Evolutionary conservation across 371 early-diverging fungal species (phyloP).

Genomic region (Lichtheimia hyalospora): DNA sequence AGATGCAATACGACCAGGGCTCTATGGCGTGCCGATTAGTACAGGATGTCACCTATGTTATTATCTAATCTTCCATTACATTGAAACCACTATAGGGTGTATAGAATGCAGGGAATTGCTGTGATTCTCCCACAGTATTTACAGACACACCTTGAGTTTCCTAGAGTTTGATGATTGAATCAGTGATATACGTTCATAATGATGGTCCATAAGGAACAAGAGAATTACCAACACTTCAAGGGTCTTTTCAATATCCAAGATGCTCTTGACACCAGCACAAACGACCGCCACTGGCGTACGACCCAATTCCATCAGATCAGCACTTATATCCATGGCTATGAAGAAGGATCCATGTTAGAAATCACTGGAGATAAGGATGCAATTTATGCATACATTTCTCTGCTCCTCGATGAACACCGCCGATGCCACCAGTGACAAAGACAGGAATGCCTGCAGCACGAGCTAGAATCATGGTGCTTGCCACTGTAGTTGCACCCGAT

Average conservation of each 20-base stretch:
- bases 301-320: slow-evolving; percentile 92
- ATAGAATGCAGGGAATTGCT: slow-evolving; percentile 91
- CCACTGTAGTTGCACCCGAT: slow-evolving; percentile 90
- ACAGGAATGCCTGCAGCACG: slow-evolving; percentile 81
- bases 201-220: not conserved
- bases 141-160: slow-evolving; percentile 96
- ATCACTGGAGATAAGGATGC: too few species aligned
- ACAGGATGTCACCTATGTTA: too few species aligned
- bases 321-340: slow-evolving; percentile 82
- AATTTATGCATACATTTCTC: slow-evolving; percentile 55
- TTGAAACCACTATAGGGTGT: slow-evolving; percentile 72
- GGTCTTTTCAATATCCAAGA: slow-evolving; percentile 88
- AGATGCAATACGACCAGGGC: slow-evolving; percentile 62
- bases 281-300: slow-evolving; percentile 90
- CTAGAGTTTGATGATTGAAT: slow-evolving; percentile 8
- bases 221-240: slow-evolving; percentile 74
- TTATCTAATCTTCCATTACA: slow-evolving; percentile 19
- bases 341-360: too few species aligned
- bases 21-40: slow-evolving; percentile 24
- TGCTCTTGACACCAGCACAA: slow-evolving; percentile 93
- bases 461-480: slow-evolving; percentile 87
- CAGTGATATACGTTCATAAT: not conserved
- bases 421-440: slow-evolving; percentile 97
- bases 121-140: slow-evolving; percentile 62
- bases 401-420: slow-evolving; percentile 92